phyloP scores from a whole-genome alignment of 2,329 filamentous ascomycete species.

The Trichoderma asperellum region DNA sequence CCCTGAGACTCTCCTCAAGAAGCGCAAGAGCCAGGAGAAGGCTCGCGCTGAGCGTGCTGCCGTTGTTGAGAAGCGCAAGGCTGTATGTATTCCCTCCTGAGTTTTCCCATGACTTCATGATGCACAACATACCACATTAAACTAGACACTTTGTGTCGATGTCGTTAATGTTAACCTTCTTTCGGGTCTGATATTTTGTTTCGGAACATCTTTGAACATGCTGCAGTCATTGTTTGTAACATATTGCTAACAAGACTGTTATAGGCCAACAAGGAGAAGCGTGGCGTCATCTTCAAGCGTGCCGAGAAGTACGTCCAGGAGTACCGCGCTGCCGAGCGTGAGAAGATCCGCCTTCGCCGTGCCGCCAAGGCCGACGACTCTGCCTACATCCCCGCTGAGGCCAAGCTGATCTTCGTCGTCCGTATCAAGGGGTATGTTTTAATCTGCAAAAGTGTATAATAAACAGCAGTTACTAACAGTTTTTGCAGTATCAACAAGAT shows the following conservation, averaged over 20 bases:
- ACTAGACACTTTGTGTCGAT: conserved; percentile 91
- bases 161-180: conserved; percentile 99
- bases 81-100: conserved; percentile 67
- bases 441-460: neutral
- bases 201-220: conserved; percentile 36
- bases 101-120: conserved; percentile 62
- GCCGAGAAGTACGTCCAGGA: conserved; percentile 99
- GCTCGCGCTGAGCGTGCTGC: conserved; percentile 85
- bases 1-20: conserved; percentile 99
- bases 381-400: conserved; percentile 92
- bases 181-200: conserved; percentile 85
- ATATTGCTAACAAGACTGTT: conserved; percentile 44
- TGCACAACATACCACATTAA: conserved; percentile 82
- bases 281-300: conserved; percentile 98
- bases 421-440: conserved; percentile 92
- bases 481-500: conserved; percentile 97
- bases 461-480: conserved; percentile 7
- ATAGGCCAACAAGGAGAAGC: conserved; percentile 98
- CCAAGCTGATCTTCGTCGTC: conserved; percentile 96
- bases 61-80: conserved; percentile 83
- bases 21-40: conserved; percentile 99
- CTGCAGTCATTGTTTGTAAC: conserved; percentile 27
- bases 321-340: conserved; percentile 97
- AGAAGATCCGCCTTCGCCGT: conserved; percentile 93
- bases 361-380: conserved; percentile 88